Base-by-base conservation (phyloP, 2,329 filamentous ascomycete species). In the Fusarium tuaranense region DNA sequence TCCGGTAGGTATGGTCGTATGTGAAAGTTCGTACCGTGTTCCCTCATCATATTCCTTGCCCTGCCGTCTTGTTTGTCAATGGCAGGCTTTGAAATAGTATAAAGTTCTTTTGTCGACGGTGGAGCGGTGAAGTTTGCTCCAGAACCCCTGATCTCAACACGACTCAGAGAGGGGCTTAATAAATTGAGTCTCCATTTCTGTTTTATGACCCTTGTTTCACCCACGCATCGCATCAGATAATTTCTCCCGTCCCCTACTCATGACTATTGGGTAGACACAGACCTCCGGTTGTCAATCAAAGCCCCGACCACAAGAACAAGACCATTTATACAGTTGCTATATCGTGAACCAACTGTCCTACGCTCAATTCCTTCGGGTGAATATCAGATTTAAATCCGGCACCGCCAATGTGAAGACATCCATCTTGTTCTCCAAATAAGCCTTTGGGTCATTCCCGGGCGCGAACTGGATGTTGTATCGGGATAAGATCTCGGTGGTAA, bases 401-500 rank as follows among this genome's bases (percentile, higher is more conserved):
- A 63, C 48, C 3, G 65, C 48, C 8, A 63, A 25, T 2, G 71
- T 71, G 13, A 73, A 73, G 4, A 41, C 34, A 8, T 73, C 71
- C 14, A 38, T 30, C 18, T 55, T 18, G 5, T 46, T 59, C 0
- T 59, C 34, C 4, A 61, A 13, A 48, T 69, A 73, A 22, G n/a
- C 34, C 18, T 60, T 27, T 12, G 36, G 25, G 1, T 63, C 59
- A 10, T 51, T 32, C 10, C 25, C 41, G 4, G 68, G 62, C 10
- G 61, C 68, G 5, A 68, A 36, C 16, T 25, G 32, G 5, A 75
- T 32, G 5, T 71, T 38, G 20, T 70, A 75, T n/a, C 64, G 57
- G 13, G 59, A 58, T 4, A 75, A 14, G 18, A 75, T 60, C 9
- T 75, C 58, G 22, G 61, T 51, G 8, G 68, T 39, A 13, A 75